phyloP scores from a whole-genome alignment of 306 rosid genomes.

The Vicia sativa region DNA sequence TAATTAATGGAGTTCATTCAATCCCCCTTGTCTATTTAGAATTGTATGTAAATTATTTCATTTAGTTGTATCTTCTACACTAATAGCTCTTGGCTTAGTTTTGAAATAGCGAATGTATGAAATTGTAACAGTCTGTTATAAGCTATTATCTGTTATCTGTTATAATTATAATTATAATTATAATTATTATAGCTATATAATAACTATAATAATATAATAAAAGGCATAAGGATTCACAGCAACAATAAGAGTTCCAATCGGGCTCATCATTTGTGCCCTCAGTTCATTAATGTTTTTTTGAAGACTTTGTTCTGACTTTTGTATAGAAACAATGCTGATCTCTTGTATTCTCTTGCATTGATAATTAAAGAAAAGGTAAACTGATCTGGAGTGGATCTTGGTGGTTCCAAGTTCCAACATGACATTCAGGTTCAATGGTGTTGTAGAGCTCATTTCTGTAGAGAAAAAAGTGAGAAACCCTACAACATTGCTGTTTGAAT shows the following conservation, averaged over 20 bases:
- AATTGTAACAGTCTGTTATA: conserved; percentile 15
- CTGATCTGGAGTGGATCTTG: background rate
- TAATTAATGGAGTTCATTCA: conserved; percentile 62
- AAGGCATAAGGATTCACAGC: background rate
- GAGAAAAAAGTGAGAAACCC: too few relatives aligned
- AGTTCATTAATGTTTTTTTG: background rate
- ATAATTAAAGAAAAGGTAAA: background rate
- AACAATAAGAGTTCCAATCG: background rate
- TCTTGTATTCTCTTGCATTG: background rate
- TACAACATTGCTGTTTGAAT: too few relatives aligned
- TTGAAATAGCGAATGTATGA: conserved; percentile 23
- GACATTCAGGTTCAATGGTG: background rate
- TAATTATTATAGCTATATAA: background rate
- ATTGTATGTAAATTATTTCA: conserved; percentile 47
- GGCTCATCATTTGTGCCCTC: background rate
- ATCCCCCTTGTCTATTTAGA: conserved; percentile 35
- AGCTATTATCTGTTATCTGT: background rate
- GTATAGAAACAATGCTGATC: background rate
- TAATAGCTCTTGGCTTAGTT: conserved; percentile 26
- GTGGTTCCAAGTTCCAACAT: background rate
- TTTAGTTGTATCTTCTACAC: conserved; percentile 32
- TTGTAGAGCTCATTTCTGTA: background rate
- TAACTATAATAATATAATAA: background rate
- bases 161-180: background rate
- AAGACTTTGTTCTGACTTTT: background rate